Percentiles rank a stretch among this genome's conserved stretches.
phyloP scores from a whole-genome alignment of 2,329 filamentous ascomycete genomes.

The Fusarium foetens region DNA sequence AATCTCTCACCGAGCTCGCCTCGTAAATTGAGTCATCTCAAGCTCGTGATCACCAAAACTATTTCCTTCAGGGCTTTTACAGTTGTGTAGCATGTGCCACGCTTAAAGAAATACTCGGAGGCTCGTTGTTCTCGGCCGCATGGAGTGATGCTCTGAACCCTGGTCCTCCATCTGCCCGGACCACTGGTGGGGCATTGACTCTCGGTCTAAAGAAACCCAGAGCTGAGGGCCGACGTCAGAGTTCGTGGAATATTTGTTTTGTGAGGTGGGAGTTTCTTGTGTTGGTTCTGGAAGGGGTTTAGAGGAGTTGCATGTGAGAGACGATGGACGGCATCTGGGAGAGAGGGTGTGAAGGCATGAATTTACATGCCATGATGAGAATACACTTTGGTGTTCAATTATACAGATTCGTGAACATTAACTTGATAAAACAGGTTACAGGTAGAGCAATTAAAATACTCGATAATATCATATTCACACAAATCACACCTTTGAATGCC shows the following conservation, averaged over 20 bases:
- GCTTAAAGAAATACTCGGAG: neutral
- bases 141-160: slow-evolving; percentile 39
- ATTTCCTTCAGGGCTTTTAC: neutral
- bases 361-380: neutral
- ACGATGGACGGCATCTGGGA: neutral
- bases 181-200: slow-evolving; percentile 29
- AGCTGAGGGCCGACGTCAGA: slow-evolving; percentile 34
- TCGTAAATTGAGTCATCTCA: slow-evolving; percentile 2
- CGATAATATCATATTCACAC: neutral
- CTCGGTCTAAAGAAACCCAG: slow-evolving; percentile 4
- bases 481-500: neutral
- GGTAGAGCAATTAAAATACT: fast-evolving
- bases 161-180: slow-evolving; percentile 45
- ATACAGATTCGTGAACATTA: neutral
- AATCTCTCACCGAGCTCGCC: slow-evolving; percentile 20
- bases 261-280: neutral
- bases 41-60: slow-evolving; percentile 14
- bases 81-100: slow-evolving; percentile 1
- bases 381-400: neutral
- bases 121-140: slow-evolving; percentile 35
- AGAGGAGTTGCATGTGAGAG: slow-evolving; percentile 22
- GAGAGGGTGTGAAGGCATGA: slow-evolving; percentile 15
- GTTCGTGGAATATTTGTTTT: neutral
- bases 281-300: neutral
- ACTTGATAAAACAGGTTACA: too few species aligned